A percentile compares a stretch with the other conserved stretches of the same genome.
Evolutionary conservation across 2,329 filamentous ascomycete genomes (phyloP).

Genomic region (Seiridium unicorne): DNA sequence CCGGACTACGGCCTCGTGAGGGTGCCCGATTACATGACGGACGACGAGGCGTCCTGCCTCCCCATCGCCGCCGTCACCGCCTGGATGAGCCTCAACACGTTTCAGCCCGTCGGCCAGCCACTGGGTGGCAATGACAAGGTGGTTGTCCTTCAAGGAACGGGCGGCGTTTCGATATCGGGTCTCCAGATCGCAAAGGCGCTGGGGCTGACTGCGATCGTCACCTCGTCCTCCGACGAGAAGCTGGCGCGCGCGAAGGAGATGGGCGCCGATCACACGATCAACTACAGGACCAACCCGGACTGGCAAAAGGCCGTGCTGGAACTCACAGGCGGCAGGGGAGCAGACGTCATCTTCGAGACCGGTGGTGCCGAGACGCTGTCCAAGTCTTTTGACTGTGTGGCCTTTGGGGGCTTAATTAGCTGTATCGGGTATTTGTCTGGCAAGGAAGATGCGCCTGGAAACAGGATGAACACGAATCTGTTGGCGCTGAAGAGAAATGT

Average conservation of each 20-base stretch:
- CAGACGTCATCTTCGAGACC: conserved; percentile 55
- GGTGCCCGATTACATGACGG: conserved; percentile 53
- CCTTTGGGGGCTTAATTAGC: conserved; percentile 53
- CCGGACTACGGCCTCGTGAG: conserved; percentile 52
- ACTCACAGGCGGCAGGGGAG: conserved; percentile 43
- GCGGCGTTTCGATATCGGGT: conserved; percentile 50
- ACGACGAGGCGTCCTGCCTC: conserved; percentile 59
- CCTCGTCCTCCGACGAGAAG: conserved; percentile 46
- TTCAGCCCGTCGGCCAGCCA: conserved; percentile 51
- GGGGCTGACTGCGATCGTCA: conserved; percentile 43
- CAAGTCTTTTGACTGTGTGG: conserved; percentile 51
- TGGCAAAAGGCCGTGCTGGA: conserved; percentile 50
- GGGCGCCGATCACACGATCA: conserved; percentile 51
- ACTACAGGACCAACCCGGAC: conserved; percentile 50
- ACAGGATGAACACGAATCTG: conserved; percentile 56
- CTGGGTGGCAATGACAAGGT: conserved; percentile 40
- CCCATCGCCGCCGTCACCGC: conserved; percentile 63
- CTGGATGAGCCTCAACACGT: conserved; percentile 64
- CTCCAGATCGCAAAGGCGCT: conserved; percentile 53
- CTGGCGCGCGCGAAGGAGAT: conserved; percentile 43
- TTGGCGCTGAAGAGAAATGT: conserved; percentile 34
- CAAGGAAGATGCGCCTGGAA: conserved; percentile 47
- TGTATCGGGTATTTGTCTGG: conserved; percentile 39
- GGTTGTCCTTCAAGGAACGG: conserved; percentile 54
- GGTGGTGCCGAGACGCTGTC: conserved; percentile 51